Percentiles rank a stretch among this genome's conserved stretches.
These are phyloP conservation scores for Podospora australis DNA, from an alignment of 495 filamentous ascomycete genomes.

Conservation along the genomic window DNA sequence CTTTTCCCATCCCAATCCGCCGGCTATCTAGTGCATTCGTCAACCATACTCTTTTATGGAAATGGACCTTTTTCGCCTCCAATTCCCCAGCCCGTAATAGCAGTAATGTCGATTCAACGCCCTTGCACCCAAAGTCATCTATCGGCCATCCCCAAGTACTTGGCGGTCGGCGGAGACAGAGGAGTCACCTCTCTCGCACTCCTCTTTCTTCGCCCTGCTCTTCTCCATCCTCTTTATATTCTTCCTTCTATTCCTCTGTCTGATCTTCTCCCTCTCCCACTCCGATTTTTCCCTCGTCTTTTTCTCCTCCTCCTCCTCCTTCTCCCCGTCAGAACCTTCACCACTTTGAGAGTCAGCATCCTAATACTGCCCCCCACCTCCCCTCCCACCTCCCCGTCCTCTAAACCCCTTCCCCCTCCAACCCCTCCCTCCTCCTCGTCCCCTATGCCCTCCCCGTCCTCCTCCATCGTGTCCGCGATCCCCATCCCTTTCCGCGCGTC, in stretches of 20 bases:
- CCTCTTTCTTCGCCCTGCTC: neutral
- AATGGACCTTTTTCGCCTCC: too few species aligned
- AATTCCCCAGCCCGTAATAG: too few species aligned
- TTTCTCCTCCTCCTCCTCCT: neutral
- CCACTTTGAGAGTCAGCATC: neutral
- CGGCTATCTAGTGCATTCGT: too few species aligned
- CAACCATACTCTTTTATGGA: too few species aligned
- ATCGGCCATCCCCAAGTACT: too few species aligned
- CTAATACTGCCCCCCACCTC: slow-evolving; percentile 1
- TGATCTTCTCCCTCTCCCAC: neutral
- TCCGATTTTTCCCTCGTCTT: neutral
- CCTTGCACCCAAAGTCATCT: too few species aligned
- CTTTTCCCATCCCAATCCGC: too few species aligned
- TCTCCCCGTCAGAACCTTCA: neutral
- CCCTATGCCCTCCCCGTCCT: slow-evolving; percentile 20
- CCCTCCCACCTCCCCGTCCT: slow-evolving; percentile 8
- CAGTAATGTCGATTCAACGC: too few species aligned
- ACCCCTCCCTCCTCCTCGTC: slow-evolving; percentile 26
- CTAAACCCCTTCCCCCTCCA: slow-evolving; percentile 19
- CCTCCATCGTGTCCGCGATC: slow-evolving; percentile 22
- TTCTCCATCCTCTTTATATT: neutral
- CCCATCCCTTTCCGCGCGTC: slow-evolving; percentile 23
- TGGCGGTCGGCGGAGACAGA: too few species aligned
- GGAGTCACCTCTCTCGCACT: too few species aligned
- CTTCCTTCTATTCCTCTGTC: neutral